These are phyloP conservation scores for Hymenoscyphus scutula DNA, from an alignment of 2,329 filamentous ascomycete species.

Conservation along the genomic window DNA sequence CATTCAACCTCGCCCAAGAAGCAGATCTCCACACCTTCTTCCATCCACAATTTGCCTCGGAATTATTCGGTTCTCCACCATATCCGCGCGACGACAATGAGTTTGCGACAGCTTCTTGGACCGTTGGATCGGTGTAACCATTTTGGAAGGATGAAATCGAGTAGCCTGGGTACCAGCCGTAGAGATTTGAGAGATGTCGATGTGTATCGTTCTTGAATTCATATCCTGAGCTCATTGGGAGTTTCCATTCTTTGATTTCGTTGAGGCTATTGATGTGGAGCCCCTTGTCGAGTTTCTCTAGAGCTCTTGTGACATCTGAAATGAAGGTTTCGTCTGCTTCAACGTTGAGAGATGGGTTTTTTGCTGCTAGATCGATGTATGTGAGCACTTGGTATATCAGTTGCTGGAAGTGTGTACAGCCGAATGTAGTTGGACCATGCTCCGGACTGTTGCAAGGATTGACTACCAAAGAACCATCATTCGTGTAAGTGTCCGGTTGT, in stretches of 20 bases:
- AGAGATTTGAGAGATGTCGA: constrained; percentile 54
- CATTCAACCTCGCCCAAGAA: constrained; percentile 54
- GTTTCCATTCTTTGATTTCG: constrained; percentile 51
- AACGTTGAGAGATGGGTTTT: background rate
- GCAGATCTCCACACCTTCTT: constrained; percentile 57
- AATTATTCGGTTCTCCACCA: constrained; percentile 38
- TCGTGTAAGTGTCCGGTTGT: constrained; percentile 47
- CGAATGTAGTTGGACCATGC: constrained; percentile 53
- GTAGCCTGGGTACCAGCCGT: constrained; percentile 56
- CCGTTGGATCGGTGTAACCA: constrained; percentile 43
- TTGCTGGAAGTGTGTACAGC: constrained; percentile 53
- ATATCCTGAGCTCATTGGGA: constrained; percentile 35
- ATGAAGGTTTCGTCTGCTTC: background rate
- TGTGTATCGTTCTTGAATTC: constrained; percentile 46
- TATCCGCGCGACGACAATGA: constrained; percentile 47
- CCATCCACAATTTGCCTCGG: constrained; percentile 56
- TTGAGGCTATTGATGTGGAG: constrained; percentile 46
- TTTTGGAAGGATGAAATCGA: constrained; percentile 44
- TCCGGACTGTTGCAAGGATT: constrained; percentile 60
- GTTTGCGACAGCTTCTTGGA: constrained; percentile 45
- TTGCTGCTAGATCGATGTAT: background rate
- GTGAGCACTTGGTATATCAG: constrained; percentile 41
- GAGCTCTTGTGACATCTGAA: constrained; percentile 39
- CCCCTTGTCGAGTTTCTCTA: constrained; percentile 49
- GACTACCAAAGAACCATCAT: constrained; percentile 52